Evolutionary conservation across 2,329 filamentous ascomycete genomes (phyloP), one percentile per base, ranked within the genome.

Genomic region (Exophiala sp.): DNA sequence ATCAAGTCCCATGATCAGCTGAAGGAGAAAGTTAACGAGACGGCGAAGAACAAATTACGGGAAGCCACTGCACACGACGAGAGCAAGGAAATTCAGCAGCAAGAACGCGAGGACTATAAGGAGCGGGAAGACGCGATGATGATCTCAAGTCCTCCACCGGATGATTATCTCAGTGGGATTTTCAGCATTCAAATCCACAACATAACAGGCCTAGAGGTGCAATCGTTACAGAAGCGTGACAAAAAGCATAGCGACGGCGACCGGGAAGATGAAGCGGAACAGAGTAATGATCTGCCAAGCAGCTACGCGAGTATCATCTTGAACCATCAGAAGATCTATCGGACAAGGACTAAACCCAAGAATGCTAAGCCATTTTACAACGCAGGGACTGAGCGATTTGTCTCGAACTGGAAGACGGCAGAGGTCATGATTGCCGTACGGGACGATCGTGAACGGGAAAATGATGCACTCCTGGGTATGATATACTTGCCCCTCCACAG

Each of bases 341-440:
- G 80, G 62, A 88, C 87, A 1, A 75, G 87, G 12, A 88, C 87
- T 0, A 90, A 91, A 69, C 87, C 87, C 1, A 88, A 89, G 71
- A 89, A 89, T 58, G 79, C 83, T 0, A 89, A 88, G 63, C 87
- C 87, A 0, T 90, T 89, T 68, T 90, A 87, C 75, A 90, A 90
- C 60, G 87, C 87, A 2, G 85, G 85, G 5, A 88, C 83, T 1
- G 87, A 91, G 66, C 79, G 85, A 4, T 88, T 89, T 59, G 77
- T 90, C 36, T 75, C 81, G 10, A 83, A 90, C 65, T 89, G 86
- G 79, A 75, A 74, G 12, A 81, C 78, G 10, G 79, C 84, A 1
- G 86, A 89, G 65, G 75, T 89, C 32, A 84, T 87, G 59, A 72
- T 91, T 29, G 76, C 79, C 1, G 85, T 89, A 1, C 79, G 85